Percentiles rank a stretch among this genome's conserved stretches.
Conservation (phyloP, 257 asterid genomes). For the Schizonepeta tenuifolia region DNA sequence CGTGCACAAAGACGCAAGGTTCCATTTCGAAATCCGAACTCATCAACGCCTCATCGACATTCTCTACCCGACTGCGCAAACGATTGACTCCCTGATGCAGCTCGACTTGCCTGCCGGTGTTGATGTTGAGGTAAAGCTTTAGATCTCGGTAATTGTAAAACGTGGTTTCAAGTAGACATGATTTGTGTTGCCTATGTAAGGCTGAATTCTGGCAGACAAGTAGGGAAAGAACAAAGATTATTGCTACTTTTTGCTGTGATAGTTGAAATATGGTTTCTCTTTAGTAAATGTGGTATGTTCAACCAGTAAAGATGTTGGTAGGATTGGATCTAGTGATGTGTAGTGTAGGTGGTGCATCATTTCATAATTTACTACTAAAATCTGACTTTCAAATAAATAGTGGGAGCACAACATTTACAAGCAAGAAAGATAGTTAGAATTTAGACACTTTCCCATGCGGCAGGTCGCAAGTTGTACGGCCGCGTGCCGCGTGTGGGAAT, state of each 20-base stretch:
- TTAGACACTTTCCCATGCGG: too few species aligned
- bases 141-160: slow-evolving; percentile 26
- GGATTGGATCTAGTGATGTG: too few species aligned
- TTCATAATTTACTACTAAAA: too few species aligned
- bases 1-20: slow-evolving; percentile 96
- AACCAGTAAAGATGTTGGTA: too few species aligned
- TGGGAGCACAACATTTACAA: too few species aligned
- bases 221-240: background rate
- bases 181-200: slow-evolving; percentile 15
- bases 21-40: slow-evolving; percentile 92
- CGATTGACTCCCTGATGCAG: slow-evolving; percentile 95
- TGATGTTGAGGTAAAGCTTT: slow-evolving; percentile 98
- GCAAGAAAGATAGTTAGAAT: too few species aligned
- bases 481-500: too few species aligned
- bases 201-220: slow-evolving; percentile 18
- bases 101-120: slow-evolving; percentile 98
- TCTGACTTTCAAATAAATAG: too few species aligned
- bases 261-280: slow-evolving; percentile 28
- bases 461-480: too few species aligned
- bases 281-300: slow-evolving; percentile 9
- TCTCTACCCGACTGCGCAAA: slow-evolving; percentile 94
- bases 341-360: too few species aligned
- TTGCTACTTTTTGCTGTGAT: slow-evolving; percentile 26
- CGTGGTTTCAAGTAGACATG: slow-evolving; percentile 24
- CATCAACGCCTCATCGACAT: slow-evolving; percentile 96